These are phyloP conservation scores for Pseudoneurospora amorphoporcata DNA, from an alignment of 495 filamentous ascomycete species.

Conservation along the genomic window DNA sequence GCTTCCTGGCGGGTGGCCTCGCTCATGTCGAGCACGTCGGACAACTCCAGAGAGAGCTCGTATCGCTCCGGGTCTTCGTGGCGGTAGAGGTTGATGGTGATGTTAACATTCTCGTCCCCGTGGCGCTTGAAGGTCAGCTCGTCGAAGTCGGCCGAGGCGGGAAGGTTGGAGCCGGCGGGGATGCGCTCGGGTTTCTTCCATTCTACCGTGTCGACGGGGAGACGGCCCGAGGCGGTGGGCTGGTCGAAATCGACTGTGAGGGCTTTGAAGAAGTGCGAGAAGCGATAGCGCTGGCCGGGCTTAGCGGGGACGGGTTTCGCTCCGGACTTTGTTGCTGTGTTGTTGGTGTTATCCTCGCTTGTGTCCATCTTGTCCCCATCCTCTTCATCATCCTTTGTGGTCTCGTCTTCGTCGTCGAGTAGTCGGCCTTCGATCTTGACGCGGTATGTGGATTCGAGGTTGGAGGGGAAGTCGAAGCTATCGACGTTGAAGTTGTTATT, in stretches of 20 bases:
- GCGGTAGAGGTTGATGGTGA: slow-evolving; percentile 75
- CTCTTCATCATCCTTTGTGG: slow-evolving; percentile 47
- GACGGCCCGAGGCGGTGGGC: slow-evolving; percentile 23
- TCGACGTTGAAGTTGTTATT: slow-evolving; percentile 51
- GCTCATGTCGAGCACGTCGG: slow-evolving; percentile 73
- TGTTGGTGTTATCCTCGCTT: slow-evolving; percentile 49
- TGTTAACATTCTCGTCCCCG: slow-evolving; percentile 85
- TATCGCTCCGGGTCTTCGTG: slow-evolving; percentile 83
- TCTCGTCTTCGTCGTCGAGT: slow-evolving; percentile 60
- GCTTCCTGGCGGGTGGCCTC: slow-evolving; percentile 81
- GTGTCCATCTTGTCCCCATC: slow-evolving; percentile 53
- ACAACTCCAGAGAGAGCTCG: slow-evolving; percentile 61
- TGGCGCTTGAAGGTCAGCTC: slow-evolving; percentile 82
- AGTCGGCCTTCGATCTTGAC: slow-evolving; percentile 92
- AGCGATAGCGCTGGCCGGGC: slow-evolving; percentile 43
- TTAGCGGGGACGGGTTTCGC: slow-evolving; percentile 26
- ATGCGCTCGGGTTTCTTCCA: slow-evolving; percentile 63
- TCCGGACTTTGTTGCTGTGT: slow-evolving; percentile 5
- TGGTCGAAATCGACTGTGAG: slow-evolving; percentile 83
- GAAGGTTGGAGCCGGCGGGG: slow-evolving; percentile 39
- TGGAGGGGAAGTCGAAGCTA: slow-evolving; percentile 63
- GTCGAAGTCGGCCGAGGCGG: slow-evolving; percentile 69
- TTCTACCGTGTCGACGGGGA: slow-evolving; percentile 49
- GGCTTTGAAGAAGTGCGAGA: slow-evolving; percentile 93
- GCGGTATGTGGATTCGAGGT: slow-evolving; percentile 62